phyloP scores from a whole-genome alignment of 768 basidiomycete genomes.

The Suillus tomentosus region DNA sequence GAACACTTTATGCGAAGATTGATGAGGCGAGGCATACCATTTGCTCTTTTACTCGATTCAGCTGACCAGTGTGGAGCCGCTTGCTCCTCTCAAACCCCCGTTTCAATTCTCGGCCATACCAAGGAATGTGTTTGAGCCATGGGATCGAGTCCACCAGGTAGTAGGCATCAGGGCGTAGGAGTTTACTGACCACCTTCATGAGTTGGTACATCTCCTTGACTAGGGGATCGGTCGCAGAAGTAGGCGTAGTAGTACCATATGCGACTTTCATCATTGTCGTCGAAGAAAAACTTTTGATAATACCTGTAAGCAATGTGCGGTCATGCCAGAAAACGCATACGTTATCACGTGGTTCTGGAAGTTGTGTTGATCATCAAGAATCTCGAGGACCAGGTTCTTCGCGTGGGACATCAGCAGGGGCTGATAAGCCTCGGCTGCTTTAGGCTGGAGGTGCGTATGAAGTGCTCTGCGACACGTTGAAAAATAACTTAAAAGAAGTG shows the following conservation, averaged over 20 bases:
- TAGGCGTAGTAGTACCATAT: background rate
- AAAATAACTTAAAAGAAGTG: background rate
- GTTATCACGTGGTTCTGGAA: background rate
- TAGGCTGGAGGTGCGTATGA: background rate
- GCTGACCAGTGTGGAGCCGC: background rate
- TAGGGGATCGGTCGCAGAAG: background rate
- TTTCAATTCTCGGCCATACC: background rate
- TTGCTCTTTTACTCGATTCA: background rate
- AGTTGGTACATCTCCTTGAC: background rate
- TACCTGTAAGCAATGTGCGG: background rate
- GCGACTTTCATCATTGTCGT: background rate
- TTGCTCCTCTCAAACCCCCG: background rate
- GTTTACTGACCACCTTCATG: conserved; percentile 17
- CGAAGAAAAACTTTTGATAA: background rate
- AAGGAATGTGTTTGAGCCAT: background rate
- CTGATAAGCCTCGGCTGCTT: background rate
- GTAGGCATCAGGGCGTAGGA: background rate
- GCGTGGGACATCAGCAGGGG: background rate
- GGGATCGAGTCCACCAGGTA: background rate
- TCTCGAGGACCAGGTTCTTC: conserved; percentile 1
- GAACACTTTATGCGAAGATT: background rate
- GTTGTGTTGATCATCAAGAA: background rate
- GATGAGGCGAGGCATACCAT: background rate
- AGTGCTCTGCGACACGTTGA: background rate
- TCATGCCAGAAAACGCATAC: background rate